A percentile compares a stretch with the other conserved stretches of the same genome.
These are phyloP conservation scores for Aegilops bicornis DNA, from an alignment of 176 grass and related monocot species.

Conservation along the genomic window DNA sequence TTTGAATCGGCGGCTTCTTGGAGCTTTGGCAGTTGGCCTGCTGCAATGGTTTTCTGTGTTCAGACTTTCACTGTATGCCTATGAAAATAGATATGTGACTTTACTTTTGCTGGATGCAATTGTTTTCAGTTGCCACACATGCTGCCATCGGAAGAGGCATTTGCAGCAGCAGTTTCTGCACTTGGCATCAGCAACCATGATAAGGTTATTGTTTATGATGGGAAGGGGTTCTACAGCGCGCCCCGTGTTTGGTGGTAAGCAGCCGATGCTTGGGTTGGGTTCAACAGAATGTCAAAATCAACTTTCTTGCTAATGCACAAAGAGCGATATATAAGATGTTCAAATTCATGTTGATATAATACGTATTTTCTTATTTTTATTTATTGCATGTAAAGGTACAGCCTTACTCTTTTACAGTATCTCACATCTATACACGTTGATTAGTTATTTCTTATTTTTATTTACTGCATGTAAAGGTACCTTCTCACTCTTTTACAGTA, in stretches of 20 bases:
- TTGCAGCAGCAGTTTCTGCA: constrained; percentile 70
- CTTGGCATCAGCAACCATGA: constrained; percentile 74
- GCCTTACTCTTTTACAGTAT: not conserved
- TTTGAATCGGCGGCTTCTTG: not conserved
- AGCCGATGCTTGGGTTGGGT: not conserved
- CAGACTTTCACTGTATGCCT: not conserved
- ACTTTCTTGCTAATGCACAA: not conserved
- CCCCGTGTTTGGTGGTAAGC: constrained; percentile 96
- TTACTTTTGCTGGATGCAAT: not conserved
- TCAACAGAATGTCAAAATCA: not conserved
- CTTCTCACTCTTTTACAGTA: not conserved
- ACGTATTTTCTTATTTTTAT: not conserved
- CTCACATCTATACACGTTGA: not conserved
- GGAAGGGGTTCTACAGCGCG: constrained; percentile 79
- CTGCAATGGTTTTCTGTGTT: not conserved
- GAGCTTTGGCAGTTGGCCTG: not conserved
- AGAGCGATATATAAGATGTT: not conserved
- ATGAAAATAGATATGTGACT: not conserved
- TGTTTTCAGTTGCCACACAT: constrained; percentile 83
- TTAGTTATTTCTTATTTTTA: too few species aligned
- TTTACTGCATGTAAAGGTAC: not conserved
- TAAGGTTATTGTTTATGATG: constrained; percentile 84
- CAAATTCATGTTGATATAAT: not conserved
- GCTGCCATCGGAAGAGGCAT: constrained; percentile 81
- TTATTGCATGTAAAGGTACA: not conserved